Conservation (phyloP, 306 rosid species). For the Heteromeles arbutifolia region DNA sequence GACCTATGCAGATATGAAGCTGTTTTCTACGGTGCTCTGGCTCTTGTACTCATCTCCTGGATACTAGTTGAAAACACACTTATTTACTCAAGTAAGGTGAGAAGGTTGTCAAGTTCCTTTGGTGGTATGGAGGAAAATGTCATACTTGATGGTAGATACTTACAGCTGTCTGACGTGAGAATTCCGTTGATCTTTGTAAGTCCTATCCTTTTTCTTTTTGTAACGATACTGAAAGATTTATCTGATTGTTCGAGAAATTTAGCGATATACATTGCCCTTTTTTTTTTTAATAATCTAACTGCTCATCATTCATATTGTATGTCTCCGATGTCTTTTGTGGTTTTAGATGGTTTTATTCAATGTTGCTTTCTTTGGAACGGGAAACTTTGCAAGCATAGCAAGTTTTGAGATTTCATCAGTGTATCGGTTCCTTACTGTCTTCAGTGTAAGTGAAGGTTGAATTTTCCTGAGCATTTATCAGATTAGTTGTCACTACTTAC, state of each 20-base stretch:
- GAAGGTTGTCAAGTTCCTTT: conserved; percentile 31
- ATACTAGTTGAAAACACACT: conserved; percentile 80
- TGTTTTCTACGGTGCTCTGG: conserved; percentile 68
- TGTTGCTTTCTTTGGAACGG: conserved; percentile 87
- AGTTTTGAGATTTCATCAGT: conserved; percentile 94
- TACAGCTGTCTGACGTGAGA: conserved; percentile 77
- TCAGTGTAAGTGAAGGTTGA: conserved; percentile 60
- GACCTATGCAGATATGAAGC: conserved; percentile 78
- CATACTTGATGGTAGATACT: conserved; percentile 48
- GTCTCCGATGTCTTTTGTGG: conserved; percentile 7
- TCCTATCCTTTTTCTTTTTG: conserved; percentile 17
- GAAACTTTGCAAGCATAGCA: conserved; percentile 89
- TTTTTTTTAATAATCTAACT: background rate
- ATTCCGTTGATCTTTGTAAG: conserved; percentile 77
- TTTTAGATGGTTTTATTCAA: conserved; percentile 73
- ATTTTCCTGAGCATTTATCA: background rate
- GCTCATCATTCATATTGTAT: conserved; percentile 17
- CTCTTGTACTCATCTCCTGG: conserved; percentile 87
- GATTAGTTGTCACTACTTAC: conserved; percentile 6
- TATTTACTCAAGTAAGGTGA: conserved; percentile 43
- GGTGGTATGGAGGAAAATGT: conserved; percentile 27
- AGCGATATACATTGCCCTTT: background rate
- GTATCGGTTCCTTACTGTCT: conserved; percentile 80
- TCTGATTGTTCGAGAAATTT: background rate
- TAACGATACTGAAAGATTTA: background rate